Conservation (phyloP, 2,329 filamentous ascomycete species). For the Aspergillus pseudonomiae region DNA sequence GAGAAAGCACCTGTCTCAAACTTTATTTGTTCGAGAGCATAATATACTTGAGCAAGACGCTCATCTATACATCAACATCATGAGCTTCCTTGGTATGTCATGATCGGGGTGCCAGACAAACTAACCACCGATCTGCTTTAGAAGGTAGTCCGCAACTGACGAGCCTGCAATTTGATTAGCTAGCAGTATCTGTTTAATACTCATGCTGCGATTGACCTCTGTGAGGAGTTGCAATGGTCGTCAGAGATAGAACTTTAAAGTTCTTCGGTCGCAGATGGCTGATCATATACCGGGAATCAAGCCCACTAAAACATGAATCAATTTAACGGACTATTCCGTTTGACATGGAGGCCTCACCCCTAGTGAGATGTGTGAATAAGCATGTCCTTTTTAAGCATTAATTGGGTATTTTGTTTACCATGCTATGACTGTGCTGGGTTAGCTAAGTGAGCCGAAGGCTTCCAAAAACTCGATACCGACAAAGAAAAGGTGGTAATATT, state of each 20-base stretch:
- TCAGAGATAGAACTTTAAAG: slow-evolving; percentile 75
- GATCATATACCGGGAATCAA: slow-evolving; percentile 68
- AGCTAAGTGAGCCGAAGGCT: background rate
- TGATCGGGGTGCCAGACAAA: slow-evolving; percentile 7
- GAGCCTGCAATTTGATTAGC: slow-evolving; percentile 47
- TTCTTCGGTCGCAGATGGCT: slow-evolving; percentile 60
- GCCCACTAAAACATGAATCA: slow-evolving; percentile 50
- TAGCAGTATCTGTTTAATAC: background rate
- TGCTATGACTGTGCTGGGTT: slow-evolving; percentile 46
- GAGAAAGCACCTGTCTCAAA: slow-evolving; percentile 63
- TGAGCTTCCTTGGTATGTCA: background rate
- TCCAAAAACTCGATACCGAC: background rate
- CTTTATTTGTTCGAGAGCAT: slow-evolving; percentile 56
- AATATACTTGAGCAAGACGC: slow-evolving; percentile 59
- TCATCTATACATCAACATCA: slow-evolving; percentile 50
- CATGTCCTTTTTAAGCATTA: background rate
- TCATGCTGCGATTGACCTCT: slow-evolving; percentile 41
- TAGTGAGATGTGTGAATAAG: slow-evolving; percentile 21
- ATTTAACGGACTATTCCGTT: background rate
- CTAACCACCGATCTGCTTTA: slow-evolving; percentile 60
- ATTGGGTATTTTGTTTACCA: slow-evolving; percentile 40
- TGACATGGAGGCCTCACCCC: slow-evolving; percentile 34
- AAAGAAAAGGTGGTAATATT: background rate
- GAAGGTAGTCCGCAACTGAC: slow-evolving; percentile 64
- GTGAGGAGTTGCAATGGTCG: slow-evolving; percentile 66